Conservation (phyloP, 306 rosid genomes). For the Alnus rubra region DNA sequence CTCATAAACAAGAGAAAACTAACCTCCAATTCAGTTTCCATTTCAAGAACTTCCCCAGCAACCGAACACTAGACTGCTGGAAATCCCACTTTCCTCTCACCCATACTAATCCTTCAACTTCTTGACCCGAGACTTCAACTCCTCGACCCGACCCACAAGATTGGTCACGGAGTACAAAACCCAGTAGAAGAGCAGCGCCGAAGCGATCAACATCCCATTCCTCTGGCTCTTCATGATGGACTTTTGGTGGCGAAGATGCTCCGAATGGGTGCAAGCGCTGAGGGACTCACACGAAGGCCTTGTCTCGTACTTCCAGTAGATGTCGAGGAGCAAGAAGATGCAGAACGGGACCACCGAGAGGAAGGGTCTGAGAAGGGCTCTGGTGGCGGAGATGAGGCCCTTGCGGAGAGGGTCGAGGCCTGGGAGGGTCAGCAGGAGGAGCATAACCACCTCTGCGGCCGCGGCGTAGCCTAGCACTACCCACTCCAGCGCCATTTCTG, state of each 20-base stretch:
- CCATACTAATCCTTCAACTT: background rate
- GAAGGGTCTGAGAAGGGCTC: constrained; percentile 13
- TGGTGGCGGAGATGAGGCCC: background rate
- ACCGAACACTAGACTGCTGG: background rate
- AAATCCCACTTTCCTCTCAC: background rate
- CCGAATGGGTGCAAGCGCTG: background rate
- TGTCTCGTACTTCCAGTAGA: constrained; percentile 24
- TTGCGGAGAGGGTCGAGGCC: constrained; percentile 22
- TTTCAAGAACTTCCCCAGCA: background rate
- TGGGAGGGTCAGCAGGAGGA: constrained; percentile 18
- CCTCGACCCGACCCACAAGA: constrained; percentile 3
- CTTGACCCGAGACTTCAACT: constrained; percentile 4
- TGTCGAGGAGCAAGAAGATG: constrained; percentile 14
- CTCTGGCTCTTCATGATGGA: constrained; percentile 21
- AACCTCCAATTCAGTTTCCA: background rate
- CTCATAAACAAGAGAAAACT: background rate
- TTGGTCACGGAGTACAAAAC: constrained; percentile 14
- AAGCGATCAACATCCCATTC: constrained; percentile 19
- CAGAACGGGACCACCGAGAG: constrained; percentile 7
- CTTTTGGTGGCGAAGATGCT: constrained; percentile 5
- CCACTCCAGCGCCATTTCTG: constrained; percentile 19
- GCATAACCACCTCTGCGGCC: constrained; percentile 14
- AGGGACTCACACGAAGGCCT: background rate
- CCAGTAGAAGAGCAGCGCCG: constrained; percentile 11
- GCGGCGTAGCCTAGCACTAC: constrained; percentile 19